Base-by-base conservation (phyloP, 2,329 filamentous ascomycete species). In the Fusarium albosuccineum region DNA sequence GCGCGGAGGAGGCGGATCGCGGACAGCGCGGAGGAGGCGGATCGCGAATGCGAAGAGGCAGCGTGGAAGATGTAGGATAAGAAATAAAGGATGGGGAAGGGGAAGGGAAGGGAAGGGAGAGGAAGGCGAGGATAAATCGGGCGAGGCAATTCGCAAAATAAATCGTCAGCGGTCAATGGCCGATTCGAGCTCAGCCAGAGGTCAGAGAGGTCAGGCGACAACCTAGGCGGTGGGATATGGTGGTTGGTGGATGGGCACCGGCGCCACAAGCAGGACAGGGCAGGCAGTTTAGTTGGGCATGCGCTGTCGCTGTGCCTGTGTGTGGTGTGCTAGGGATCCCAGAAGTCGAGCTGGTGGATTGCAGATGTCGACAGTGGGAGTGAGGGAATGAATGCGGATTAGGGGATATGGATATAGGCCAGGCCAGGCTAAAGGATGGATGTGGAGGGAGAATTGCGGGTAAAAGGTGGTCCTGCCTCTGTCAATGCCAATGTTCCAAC, bases 91-190 rank as follows among this genome's bases (percentile, higher is more conserved):
- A 22, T 22, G 48, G 22, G 36, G 16, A 49, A 51, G 30, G 17
- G 13, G 17, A 13, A 48, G 48, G 46, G 30, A 49, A 60, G 54
- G 17, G 30, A 13, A 48, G 54, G 42, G 26, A 42, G 39, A 37
- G 57, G 14, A 56, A 36, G 50, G 34, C 48, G 53, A 58, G 36
- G 44, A 39, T 26, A 16, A 50, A 46, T 42, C 50, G 49, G 46
- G 59, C 55, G 71, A 73, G 66, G 71, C 71, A 70, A 73, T 73
- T 73, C 71, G 66, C 67, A 73, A 56, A 66, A 53, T 54, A 66
- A 60, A 62, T 50, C 59, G 69, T 60, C 68, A 61, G 71, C 67
- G 65, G 63, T 61, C 64, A 73, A 62, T 68, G 66, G 60, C 56
- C 61, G 57, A 61, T 57, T 58, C 41, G 22, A 66, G 54, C 50